These are phyloP conservation scores for Blakeslea trispora DNA, from an alignment of 371 early-diverging fungal genomes.

Conservation along the genomic window DNA sequence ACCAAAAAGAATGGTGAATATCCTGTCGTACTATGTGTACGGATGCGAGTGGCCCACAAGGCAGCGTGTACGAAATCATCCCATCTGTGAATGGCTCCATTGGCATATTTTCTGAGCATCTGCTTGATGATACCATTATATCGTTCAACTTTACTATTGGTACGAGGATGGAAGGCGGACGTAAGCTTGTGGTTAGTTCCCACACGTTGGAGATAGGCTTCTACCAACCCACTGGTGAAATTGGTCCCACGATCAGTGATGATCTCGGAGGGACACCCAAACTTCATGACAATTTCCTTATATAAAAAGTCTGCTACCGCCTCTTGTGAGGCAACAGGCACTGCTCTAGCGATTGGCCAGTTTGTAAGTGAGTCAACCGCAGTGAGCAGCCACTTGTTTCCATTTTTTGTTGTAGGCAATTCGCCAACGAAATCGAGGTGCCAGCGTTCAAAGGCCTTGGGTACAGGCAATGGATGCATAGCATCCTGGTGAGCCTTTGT, in stretches of 20 bases:
- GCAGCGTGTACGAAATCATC: slow-evolving; percentile 22
- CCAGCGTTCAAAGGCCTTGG: slow-evolving; percentile 19
- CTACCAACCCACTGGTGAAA: slow-evolving; percentile 10
- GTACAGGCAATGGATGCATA: slow-evolving; percentile 12
- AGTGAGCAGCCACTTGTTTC: slow-evolving; percentile 26
- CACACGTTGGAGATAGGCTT: slow-evolving; percentile 7
- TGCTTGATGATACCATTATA: slow-evolving; percentile 15
- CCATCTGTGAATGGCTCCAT: slow-evolving; percentile 19
- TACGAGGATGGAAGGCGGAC: slow-evolving; percentile 31
- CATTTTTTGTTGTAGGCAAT: slow-evolving; percentile 17
- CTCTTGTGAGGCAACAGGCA: slow-evolving; percentile 14
- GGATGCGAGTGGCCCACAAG: slow-evolving; percentile 18
- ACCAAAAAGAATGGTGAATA: slow-evolving; percentile 8
- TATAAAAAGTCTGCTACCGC: slow-evolving; percentile 26
- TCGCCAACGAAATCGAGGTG: slow-evolving; percentile 33
- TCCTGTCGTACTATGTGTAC: slow-evolving; percentile 8
- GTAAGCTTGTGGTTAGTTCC: slow-evolving; percentile 10
- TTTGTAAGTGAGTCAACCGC: slow-evolving; percentile 48
- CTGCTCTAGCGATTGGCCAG: slow-evolving; percentile 36
- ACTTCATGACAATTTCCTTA: slow-evolving; percentile 15
- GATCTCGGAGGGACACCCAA: slow-evolving; percentile 33
- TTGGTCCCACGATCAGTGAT: slow-evolving; percentile 28
- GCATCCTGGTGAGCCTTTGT: no score
- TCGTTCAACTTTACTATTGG: slow-evolving; percentile 27
- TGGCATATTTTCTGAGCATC: slow-evolving; percentile 18